Conservation (phyloP, 768 basidiomycete species). For the Tephrocybe rancida region DNA sequence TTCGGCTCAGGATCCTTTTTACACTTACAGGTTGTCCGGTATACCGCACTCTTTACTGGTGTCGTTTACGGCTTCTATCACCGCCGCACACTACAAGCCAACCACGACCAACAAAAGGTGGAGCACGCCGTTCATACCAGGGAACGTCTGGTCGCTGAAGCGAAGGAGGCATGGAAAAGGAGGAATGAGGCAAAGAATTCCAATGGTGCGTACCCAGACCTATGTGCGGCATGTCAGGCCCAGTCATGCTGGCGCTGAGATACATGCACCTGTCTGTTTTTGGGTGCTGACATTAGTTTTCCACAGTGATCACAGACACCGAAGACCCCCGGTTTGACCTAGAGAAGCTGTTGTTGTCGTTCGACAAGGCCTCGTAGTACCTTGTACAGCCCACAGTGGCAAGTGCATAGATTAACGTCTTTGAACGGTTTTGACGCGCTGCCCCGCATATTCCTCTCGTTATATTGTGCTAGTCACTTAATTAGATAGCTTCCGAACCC, state of each 20-base stretch:
- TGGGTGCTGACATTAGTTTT: constrained; percentile 15
- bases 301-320: constrained; percentile 85
- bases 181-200: constrained; percentile 61
- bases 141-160: constrained; percentile 79
- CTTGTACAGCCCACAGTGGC: constrained; percentile 19
- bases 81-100: constrained; percentile 84
- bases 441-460: constrained; percentile 10
- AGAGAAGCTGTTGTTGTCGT: constrained; percentile 82
- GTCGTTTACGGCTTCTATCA: constrained; percentile 92
- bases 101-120: constrained; percentile 76
- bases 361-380: constrained; percentile 64
- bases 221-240: not conserved
- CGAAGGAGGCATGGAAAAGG: constrained; percentile 89
- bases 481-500: constrained; percentile 9
- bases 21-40: constrained; percentile 82
- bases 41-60: constrained; percentile 86
- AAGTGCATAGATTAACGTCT: constrained; percentile 16
- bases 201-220: constrained; percentile 49
- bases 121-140: constrained; percentile 73
- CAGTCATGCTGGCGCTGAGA: constrained; percentile 6
- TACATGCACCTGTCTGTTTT: constrained; percentile 3
- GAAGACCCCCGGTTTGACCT: constrained; percentile 96
- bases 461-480: constrained; percentile 17
- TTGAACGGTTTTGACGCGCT: constrained; percentile 12
- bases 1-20: not conserved